These are phyloP conservation scores for Ganoderma leucocontextum DNA, from an alignment of 1,284 basidiomycete genomes.

Conservation along the genomic window DNA sequence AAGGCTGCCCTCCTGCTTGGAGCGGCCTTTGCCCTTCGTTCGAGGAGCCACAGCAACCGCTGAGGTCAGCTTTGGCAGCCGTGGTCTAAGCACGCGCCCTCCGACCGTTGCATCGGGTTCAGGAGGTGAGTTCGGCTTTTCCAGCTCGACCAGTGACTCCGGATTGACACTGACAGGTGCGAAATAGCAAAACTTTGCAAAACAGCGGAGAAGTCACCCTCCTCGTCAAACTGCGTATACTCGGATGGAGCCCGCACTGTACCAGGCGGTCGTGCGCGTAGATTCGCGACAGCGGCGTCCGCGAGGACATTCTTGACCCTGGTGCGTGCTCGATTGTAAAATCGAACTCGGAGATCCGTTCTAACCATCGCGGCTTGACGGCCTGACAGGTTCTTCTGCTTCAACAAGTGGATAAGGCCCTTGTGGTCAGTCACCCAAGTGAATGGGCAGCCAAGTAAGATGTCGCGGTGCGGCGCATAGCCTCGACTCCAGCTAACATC, in stretches of 20 bases:
- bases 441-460: conserved; percentile 37
- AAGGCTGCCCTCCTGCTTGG: neutral
- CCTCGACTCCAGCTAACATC: conserved; percentile 41
- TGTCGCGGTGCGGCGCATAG: conserved; percentile 38
- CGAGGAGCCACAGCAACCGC: neutral
- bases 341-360: conserved; percentile 37
- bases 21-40: neutral
- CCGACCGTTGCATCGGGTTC: neutral
- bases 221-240: conserved; percentile 27
- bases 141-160: neutral
- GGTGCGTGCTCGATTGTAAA: conserved; percentile 42
- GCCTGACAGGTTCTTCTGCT: conserved; percentile 36
- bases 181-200: neutral
- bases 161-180: neutral
- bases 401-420: conserved; percentile 33
- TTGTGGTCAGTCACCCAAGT: conserved; percentile 43
- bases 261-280: conserved; percentile 42
- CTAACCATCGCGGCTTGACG: conserved; percentile 28
- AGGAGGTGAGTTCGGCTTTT: neutral
- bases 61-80: neutral
- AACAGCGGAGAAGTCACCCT: neutral
- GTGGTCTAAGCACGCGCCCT: neutral
- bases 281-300: conserved; percentile 45
- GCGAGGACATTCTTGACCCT: conserved; percentile 42
- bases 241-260: conserved; percentile 35